A percentile compares a stretch with the other conserved stretches of the same genome.
Evolutionary conservation across 257 asterid genomes (phyloP).

Genomic region (Galeopsis tetrahit): DNA sequence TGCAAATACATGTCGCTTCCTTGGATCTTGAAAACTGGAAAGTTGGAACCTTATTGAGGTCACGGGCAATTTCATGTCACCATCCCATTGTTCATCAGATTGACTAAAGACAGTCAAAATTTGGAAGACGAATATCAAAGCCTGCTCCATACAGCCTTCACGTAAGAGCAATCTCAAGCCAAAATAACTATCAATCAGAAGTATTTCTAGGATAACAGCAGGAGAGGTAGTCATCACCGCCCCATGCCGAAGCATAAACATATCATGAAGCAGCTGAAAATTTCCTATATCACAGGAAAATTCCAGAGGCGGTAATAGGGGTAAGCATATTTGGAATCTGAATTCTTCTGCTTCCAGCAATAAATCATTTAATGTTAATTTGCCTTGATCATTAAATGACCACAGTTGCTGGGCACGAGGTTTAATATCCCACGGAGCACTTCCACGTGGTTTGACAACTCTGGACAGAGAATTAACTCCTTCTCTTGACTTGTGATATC

Average conservation of each 20-base stretch:
- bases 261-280: constrained; percentile 50
- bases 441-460: constrained; percentile 45
- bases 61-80: constrained; percentile 65
- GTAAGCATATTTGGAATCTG: constrained; percentile 51
- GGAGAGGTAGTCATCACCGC: constrained; percentile 68
- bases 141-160: constrained; percentile 79
- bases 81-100: constrained; percentile 51
- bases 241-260: constrained; percentile 69
- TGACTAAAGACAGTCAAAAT: constrained; percentile 65
- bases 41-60: constrained; percentile 77
- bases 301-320: constrained; percentile 43
- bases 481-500: constrained; percentile 44
- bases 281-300: constrained; percentile 40
- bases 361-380: constrained; percentile 44
- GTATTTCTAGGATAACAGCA: constrained; percentile 76
- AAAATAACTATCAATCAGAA: constrained; percentile 71
- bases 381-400: constrained; percentile 54
- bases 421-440: constrained; percentile 32
- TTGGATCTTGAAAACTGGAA: constrained; percentile 55
- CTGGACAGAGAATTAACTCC: constrained; percentile 38
- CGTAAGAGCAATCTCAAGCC: constrained; percentile 77
- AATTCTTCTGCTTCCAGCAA: constrained; percentile 46
- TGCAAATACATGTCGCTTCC: constrained; percentile 66
- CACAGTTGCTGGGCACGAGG: constrained; percentile 39
- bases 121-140: constrained; percentile 62